phyloP scores from a whole-genome alignment of 805 yeast species.

The Candida alai region DNA sequence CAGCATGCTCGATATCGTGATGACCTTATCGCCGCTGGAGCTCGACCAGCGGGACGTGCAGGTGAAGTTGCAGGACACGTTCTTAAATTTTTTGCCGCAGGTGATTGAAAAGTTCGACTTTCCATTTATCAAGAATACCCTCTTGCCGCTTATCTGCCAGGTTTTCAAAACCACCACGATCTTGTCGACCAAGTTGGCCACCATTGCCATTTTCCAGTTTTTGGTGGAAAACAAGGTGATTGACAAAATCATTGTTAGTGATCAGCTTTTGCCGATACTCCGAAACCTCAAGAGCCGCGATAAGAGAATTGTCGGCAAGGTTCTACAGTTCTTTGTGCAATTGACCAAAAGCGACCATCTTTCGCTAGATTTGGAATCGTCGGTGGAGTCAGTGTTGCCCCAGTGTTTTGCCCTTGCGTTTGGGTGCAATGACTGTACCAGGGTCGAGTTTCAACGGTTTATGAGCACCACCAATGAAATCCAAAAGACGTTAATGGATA shows the following conservation, averaged over 20 bases:
- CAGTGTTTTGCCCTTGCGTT: slow-evolving; percentile 32
- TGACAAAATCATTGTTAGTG: slow-evolving; percentile 68
- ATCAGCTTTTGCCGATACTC: slow-evolving; percentile 77
- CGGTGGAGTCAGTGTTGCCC: slow-evolving; percentile 26
- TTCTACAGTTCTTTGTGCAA: slow-evolving; percentile 46
- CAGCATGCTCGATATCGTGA: slow-evolving; percentile 37
- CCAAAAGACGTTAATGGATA: slow-evolving; percentile 16
- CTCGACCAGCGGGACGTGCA: slow-evolving; percentile 25
- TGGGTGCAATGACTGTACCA: slow-evolving; percentile 36
- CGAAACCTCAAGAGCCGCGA: slow-evolving; percentile 75
- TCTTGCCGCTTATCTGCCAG: slow-evolving; percentile 69
- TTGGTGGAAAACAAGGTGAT: slow-evolving; percentile 58
- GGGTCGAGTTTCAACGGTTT: slow-evolving; percentile 28
- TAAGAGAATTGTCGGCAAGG: slow-evolving; percentile 49
- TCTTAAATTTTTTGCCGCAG: slow-evolving; percentile 41
- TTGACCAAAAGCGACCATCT: slow-evolving; percentile 43
- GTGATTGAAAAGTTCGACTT: slow-evolving; percentile 54
- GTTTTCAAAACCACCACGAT: slow-evolving; percentile 84
- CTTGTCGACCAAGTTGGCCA: slow-evolving; percentile 67
- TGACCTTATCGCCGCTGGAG: slow-evolving; percentile 23
- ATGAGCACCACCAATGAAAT: slow-evolving; percentile 20
- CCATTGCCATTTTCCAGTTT: slow-evolving; percentile 56
- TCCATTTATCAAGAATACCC: slow-evolving; percentile 64
- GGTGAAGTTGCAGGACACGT: slow-evolving; percentile 47
- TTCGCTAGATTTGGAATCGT: slow-evolving; percentile 25